These are phyloP conservation scores for Fusarium lyarnte DNA, from an alignment of 2,329 filamentous ascomycete genomes.

Conservation along the genomic window DNA sequence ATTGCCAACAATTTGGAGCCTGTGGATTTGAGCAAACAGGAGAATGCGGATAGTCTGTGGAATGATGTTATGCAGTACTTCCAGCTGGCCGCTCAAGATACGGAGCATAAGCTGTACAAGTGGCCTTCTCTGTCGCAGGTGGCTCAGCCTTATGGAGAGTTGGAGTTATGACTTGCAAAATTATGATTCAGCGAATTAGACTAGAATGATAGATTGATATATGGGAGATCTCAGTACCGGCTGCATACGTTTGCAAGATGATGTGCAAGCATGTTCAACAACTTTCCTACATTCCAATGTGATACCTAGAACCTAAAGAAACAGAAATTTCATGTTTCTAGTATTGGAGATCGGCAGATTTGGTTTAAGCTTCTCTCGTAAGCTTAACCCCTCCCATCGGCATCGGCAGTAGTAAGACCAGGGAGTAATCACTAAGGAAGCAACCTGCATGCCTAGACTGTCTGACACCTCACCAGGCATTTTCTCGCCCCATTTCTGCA, in stretches of 20 bases:
- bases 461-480: neutral
- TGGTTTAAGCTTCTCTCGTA: slow-evolving; percentile 19
- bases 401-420: neutral
- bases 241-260: too few species aligned
- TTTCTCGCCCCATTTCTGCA: neutral
- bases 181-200: neutral
- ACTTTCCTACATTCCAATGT: too few species aligned
- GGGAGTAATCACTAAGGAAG: neutral
- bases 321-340: neutral
- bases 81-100: slow-evolving; percentile 2
- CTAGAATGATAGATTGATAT: neutral
- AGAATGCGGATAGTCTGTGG: slow-evolving; percentile 22
- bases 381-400: slow-evolving; percentile 1
- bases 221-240: too few species aligned
- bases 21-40: slow-evolving; percentile 17
- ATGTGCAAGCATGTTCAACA: too few species aligned
- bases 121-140: slow-evolving; percentile 18
- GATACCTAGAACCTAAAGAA: too few species aligned
- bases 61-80: slow-evolving; percentile 11
- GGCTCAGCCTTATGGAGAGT: slow-evolving; percentile 3
- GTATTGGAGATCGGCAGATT: neutral
- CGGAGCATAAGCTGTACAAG: slow-evolving; percentile 3
- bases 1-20: slow-evolving; percentile 19
- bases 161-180: neutral
- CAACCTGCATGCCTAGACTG: neutral